Percentiles rank a stretch among this genome's conserved stretches.
Conservation (phyloP, 2,329 filamentous ascomycete genomes). For the Hymenoscyphus occultus region DNA sequence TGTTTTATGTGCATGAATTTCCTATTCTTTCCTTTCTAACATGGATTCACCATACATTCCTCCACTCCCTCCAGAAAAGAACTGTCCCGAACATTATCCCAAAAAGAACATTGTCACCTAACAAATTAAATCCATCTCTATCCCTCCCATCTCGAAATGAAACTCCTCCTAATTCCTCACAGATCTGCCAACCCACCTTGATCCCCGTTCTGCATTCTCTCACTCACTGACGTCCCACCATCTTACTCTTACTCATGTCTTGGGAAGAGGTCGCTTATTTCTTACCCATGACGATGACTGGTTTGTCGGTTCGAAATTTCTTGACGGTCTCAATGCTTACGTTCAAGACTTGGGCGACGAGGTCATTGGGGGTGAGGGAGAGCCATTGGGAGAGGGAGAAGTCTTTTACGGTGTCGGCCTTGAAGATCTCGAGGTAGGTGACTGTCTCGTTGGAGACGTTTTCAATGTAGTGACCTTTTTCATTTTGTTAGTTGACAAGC, state of each 20-base stretch:
- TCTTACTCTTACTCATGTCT: no score
- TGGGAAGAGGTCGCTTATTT: neutral
- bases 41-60: no score
- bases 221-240: no score
- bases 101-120: no score
- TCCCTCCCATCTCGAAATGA: no score
- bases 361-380: slow-evolving; percentile 39
- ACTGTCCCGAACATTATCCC: no score
- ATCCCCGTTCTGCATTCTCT: no score
- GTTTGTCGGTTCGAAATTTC: slow-evolving; percentile 40
- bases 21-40: no score
- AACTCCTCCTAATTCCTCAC: no score
- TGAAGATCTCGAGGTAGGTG: slow-evolving; percentile 57
- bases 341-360: slow-evolving; percentile 12
- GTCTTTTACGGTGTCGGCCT: slow-evolving; percentile 43
- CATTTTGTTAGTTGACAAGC: slow-evolving; percentile 51
- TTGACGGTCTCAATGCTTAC: slow-evolving; percentile 9
- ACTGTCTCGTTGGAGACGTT: slow-evolving; percentile 57
- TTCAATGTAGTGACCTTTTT: slow-evolving; percentile 56
- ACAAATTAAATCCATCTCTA: no score
- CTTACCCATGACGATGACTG: slow-evolving; percentile 48
- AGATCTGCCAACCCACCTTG: no score
- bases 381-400: slow-evolving; percentile 58
- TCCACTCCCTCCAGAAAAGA: no score
- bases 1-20: neutral